Conservation (phyloP, 202 grass and related monocot species). For the Bolboschoenoplectus hybrid region DNA sequence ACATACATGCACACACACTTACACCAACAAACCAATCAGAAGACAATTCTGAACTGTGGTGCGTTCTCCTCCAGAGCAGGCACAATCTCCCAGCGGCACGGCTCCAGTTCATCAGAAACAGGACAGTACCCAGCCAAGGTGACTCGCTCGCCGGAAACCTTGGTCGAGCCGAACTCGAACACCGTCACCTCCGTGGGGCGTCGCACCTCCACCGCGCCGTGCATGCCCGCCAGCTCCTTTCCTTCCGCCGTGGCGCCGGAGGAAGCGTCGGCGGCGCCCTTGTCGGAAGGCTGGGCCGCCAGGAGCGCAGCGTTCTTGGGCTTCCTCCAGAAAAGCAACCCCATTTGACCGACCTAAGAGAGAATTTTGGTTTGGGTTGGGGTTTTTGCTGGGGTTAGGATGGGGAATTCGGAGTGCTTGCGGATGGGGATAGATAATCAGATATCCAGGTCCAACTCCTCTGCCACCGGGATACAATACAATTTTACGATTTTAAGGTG, state of each 20-base stretch:
- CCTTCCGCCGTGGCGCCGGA: slow-evolving; percentile 17
- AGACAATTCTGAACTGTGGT: slow-evolving; percentile 92
- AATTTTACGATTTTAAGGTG: no score
- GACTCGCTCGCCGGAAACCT: slow-evolving; percentile 57
- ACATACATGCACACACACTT: not conserved
- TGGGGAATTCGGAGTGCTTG: no score
- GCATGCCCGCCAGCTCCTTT: slow-evolving; percentile 43
- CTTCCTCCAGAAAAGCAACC: slow-evolving; percentile 84
- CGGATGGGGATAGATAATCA: no score
- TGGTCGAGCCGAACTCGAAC: slow-evolving; percentile 87
- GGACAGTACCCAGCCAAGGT: slow-evolving; percentile 83
- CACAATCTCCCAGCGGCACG: slow-evolving; percentile 85
- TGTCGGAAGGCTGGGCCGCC: slow-evolving; percentile 32
- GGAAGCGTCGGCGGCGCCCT: slow-evolving; percentile 25
- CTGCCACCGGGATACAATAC: no score
- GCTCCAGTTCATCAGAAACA: slow-evolving; percentile 86
- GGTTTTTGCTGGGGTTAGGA: slow-evolving; percentile 36
- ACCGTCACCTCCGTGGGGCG: slow-evolving; percentile 72
- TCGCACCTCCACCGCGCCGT: slow-evolving; percentile 80
- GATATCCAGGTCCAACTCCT: not conserved
- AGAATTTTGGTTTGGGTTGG: slow-evolving; percentile 36
- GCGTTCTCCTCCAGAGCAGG: slow-evolving; percentile 59
- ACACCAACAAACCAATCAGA: slow-evolving; percentile 47
- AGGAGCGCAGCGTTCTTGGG: slow-evolving; percentile 6
- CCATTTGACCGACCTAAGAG: slow-evolving; percentile 53